phyloP scores from a whole-genome alignment of 441 rosid species.

The Adansonia madagascariensis region DNA sequence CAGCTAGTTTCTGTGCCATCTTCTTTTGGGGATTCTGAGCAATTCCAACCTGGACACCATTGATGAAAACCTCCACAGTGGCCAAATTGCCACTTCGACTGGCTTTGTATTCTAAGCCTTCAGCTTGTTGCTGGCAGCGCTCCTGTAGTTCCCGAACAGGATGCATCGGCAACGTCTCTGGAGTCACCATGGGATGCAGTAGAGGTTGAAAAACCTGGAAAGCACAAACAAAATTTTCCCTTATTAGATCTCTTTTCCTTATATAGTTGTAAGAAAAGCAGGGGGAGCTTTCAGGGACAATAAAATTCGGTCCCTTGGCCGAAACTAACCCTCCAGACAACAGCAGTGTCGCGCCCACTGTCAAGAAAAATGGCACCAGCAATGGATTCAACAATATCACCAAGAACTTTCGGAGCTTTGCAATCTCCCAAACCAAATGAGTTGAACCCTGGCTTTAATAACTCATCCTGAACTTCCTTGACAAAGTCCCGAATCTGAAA shows the following conservation, averaged over 20 bases:
- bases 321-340: conserved; percentile 87
- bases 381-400: conserved; percentile 94
- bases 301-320: conserved; percentile 1
- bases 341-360: conserved; percentile 72
- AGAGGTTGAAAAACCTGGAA: conserved; percentile 87
- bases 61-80: conserved; percentile 93
- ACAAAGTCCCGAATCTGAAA: conserved; percentile 94
- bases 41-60: conserved; percentile 86
- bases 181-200: conserved; percentile 97
- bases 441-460: conserved; percentile 87
- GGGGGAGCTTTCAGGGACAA: not conserved
- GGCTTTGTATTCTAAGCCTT: conserved; percentile 96
- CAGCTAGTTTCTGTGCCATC: conserved; percentile 99
- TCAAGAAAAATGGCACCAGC: conserved; percentile 99
- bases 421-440: conserved; percentile 98
- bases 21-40: conserved; percentile 98
- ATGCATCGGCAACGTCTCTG: conserved; percentile 99
- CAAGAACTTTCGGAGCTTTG: conserved; percentile 99
- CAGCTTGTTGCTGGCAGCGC: conserved; percentile 98
- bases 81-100: conserved; percentile 86
- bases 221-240: not conserved
- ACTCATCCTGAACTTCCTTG: conserved; percentile 82
- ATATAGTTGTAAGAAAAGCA: not conserved
- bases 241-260: conserved; percentile 17
- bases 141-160: conserved; percentile 99